These are phyloP conservation scores for Vitis hybrid DNA, from an alignment of 177 flowering plant species.

Conservation along the genomic window DNA sequence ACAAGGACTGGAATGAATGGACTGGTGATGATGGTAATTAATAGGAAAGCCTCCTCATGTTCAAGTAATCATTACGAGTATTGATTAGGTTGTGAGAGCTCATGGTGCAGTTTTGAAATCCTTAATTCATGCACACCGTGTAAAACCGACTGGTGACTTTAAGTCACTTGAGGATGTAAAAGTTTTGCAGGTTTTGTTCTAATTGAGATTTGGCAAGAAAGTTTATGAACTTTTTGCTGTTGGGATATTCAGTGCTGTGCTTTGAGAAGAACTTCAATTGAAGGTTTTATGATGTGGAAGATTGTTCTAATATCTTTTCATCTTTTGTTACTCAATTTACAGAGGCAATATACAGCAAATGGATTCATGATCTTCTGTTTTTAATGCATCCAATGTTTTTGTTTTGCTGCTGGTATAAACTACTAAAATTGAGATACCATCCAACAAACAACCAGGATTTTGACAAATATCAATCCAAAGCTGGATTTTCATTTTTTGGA, in stretches of 20 bases:
- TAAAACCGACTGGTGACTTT: neutral
- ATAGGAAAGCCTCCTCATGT: neutral
- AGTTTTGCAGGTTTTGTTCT: neutral
- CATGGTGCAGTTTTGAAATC: neutral
- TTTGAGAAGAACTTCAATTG: neutral
- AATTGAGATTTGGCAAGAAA: neutral
- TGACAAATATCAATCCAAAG: no score
- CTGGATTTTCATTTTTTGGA: no score
- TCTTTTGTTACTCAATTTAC: no score
- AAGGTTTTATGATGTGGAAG: neutral
- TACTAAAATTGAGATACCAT: no score
- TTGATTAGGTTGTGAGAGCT: neutral
- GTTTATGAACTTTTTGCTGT: no score
- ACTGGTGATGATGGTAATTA: constrained; percentile 31
- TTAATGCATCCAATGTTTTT: no score
- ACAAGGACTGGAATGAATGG: constrained; percentile 95
- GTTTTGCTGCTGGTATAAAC: no score
- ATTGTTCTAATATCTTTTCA: no score
- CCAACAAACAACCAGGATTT: no score
- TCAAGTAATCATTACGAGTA: neutral
- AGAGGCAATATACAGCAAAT: no score
- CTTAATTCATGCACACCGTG: neutral
- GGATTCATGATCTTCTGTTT: no score
- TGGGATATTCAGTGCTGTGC: no score
- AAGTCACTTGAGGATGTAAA: neutral